Evolutionary conservation across 2,329 filamentous ascomycete species (phyloP).

Genomic region (Sporothrix protearum): DNA sequence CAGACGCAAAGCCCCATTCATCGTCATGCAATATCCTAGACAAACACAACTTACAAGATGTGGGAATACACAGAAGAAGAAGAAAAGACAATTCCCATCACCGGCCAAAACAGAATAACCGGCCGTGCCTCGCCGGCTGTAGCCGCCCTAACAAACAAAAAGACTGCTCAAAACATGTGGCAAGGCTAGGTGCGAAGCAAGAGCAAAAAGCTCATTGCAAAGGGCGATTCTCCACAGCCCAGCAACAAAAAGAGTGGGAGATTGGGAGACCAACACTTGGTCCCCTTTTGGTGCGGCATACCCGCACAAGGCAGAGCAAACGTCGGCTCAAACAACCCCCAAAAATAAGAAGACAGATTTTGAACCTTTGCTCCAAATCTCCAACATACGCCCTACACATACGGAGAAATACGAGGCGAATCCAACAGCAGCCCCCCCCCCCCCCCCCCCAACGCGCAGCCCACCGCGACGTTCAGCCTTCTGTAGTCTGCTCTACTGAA

Average conservation of each 20-base stretch:
- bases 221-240: neutral
- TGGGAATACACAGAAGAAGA: neutral
- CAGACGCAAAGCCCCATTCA: neutral
- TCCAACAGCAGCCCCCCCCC: neutral
- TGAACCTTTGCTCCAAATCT: neutral
- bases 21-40: neutral
- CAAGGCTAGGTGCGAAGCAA: neutral
- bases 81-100: neutral
- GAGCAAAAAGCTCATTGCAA: no score
- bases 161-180: neutral
- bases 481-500: conserved; percentile 27
- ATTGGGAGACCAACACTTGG: neutral
- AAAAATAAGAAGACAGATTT: neutral
- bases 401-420: neutral
- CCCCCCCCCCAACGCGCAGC: no score
- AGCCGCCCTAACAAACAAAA: neutral
- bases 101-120: neutral
- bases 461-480: no score
- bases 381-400: neutral
- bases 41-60: no score
- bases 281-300: neutral
- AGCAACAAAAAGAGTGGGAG: neutral
- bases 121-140: neutral
- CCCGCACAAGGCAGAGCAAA: neutral
- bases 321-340: neutral